Conservation (phyloP, 169 alveolate genomes). For the Cryptosporidium meleagridis region DNA sequence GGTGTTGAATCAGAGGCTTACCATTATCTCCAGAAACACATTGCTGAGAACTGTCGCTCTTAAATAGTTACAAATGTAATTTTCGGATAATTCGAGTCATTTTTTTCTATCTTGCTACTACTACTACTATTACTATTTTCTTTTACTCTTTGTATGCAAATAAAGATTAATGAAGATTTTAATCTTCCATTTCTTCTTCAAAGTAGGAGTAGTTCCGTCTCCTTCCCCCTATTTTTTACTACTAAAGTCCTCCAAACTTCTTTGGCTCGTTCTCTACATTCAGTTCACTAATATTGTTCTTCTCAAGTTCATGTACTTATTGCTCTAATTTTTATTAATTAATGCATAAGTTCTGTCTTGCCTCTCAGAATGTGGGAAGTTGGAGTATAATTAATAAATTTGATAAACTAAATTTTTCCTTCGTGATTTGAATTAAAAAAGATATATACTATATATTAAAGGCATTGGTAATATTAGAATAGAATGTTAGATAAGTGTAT, state of each 20-base stretch:
- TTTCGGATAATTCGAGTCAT: background rate
- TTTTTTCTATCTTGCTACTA: background rate
- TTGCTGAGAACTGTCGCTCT: constrained; percentile 78
- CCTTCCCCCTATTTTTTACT: no score
- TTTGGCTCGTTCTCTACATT: no score
- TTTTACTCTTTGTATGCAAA: background rate
- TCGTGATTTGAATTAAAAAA: background rate
- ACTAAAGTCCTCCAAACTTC: no score
- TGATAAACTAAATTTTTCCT: background rate
- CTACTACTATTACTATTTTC: background rate
- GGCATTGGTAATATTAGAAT: background rate
- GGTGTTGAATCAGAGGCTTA: constrained; percentile 95
- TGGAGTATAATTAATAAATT: no score
- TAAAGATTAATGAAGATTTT: background rate
- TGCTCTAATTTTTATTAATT: background rate
- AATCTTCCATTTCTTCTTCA: background rate
- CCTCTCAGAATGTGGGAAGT: background rate
- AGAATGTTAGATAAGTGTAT: constrained; percentile 64
- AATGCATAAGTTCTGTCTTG: constrained; percentile 8
- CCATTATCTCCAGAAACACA: constrained; percentile 89
- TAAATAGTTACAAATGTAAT: constrained; percentile 29
- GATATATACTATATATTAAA: background rate
- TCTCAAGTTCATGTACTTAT: background rate
- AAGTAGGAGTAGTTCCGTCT: background rate
- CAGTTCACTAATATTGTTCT: background rate